Percentiles rank a stretch among this genome's conserved stretches.
Evolutionary conservation across 371 early-diverging fungal species (phyloP).

Genomic region (Sporodiniella umbellata): DNA sequence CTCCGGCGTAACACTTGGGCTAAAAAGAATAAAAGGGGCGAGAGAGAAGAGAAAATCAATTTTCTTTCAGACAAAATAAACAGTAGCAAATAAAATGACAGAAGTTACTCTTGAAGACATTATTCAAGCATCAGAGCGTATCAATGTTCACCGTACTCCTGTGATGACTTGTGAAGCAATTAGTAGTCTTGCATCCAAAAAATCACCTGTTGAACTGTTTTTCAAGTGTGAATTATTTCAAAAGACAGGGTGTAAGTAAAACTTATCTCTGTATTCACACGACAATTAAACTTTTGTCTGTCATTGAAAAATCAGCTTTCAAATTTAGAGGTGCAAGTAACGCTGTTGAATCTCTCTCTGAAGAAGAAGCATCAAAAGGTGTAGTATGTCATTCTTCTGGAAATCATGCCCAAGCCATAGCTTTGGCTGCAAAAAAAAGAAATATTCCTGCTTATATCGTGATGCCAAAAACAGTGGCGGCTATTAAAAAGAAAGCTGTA

Average conservation of each 20-base stretch:
- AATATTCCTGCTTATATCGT: slow-evolving; percentile 51
- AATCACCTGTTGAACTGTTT: slow-evolving; percentile 30
- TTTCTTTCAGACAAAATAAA: no score
- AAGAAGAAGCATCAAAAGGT: slow-evolving; percentile 30
- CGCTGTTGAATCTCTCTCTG: slow-evolving; percentile 28
- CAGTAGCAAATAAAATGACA: slow-evolving; percentile 7
- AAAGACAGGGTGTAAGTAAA: slow-evolving; percentile 49
- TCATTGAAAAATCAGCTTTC: slow-evolving; percentile 40
- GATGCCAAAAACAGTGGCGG: slow-evolving; percentile 51
- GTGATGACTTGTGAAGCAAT: slow-evolving; percentile 43
- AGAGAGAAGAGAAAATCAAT: no score
- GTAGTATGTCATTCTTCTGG: slow-evolving; percentile 49
- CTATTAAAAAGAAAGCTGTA: slow-evolving; percentile 51
- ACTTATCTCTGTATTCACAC: no score
- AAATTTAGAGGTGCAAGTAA: slow-evolving; percentile 61
- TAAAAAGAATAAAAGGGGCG: no score
- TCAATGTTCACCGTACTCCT: slow-evolving; percentile 50
- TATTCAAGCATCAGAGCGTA: slow-evolving; percentile 43
- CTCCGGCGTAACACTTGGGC: slow-evolving; percentile 78
- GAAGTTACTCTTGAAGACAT: slow-evolving; percentile 27
- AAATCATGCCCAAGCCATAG: slow-evolving; percentile 53
- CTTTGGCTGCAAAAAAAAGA: slow-evolving; percentile 36
- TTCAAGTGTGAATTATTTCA: slow-evolving; percentile 61
- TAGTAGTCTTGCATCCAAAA: slow-evolving; percentile 19
- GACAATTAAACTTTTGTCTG: no score